phyloP scores from a whole-genome alignment of 176 grass and related monocot genomes.

The Melocanna baccifera region DNA sequence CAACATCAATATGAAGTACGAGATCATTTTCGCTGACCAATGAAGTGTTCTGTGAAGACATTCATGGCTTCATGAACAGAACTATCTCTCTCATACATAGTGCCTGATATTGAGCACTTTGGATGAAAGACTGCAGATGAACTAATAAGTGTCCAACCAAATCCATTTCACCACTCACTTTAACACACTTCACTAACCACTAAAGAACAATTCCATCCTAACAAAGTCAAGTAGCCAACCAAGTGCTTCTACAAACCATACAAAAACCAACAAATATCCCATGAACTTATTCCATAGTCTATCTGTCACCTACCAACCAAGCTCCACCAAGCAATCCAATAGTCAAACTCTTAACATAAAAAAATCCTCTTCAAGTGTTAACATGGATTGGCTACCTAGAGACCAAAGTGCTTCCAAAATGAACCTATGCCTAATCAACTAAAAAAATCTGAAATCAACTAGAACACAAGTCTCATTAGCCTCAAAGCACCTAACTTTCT shows the following conservation, averaged over 20 bases:
- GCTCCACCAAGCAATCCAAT: slow-evolving; percentile 18
- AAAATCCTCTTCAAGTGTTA: slow-evolving; percentile 24
- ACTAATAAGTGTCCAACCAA: not conserved
- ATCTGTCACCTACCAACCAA: slow-evolving; percentile 26
- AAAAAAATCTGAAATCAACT: not conserved
- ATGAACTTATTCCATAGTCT: slow-evolving; percentile 7
- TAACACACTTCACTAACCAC: not conserved
- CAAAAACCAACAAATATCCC: slow-evolving; percentile 4
- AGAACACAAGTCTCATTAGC: not conserved
- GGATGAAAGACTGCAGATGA: slow-evolving; percentile 12
- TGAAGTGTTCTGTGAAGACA: not conserved
- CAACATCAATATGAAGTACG: not conserved
- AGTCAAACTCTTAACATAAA: slow-evolving; percentile 17
- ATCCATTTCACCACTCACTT: not conserved
- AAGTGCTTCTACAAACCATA: slow-evolving; percentile 6
- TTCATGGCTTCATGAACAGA: not conserved
- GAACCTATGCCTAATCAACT: not conserved
- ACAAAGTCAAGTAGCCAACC: slow-evolving; percentile 16
- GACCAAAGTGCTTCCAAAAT: not conserved
- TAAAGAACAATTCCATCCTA: not conserved
- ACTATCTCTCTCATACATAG: not conserved
- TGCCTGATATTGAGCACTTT: not conserved
- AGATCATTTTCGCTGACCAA: not conserved
- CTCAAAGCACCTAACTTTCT: not conserved
- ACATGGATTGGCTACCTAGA: not conserved